Percentiles rank a stretch among this genome's conserved stretches.
Conservation (phyloP, 192 early-diverging fungal species). For the Chytriomyces sp. region DNA sequence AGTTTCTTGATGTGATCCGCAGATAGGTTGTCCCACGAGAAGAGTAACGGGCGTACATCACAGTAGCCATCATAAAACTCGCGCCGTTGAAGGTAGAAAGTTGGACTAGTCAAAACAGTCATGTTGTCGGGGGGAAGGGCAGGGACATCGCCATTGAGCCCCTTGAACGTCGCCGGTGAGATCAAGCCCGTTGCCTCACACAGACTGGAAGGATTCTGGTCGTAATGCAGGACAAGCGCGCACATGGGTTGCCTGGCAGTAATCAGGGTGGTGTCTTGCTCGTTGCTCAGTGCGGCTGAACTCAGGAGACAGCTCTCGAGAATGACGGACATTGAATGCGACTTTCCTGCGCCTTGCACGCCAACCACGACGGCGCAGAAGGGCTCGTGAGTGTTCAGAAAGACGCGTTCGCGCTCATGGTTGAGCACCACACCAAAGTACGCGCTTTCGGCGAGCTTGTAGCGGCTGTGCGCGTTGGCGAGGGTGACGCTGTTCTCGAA, state of each 20-base stretch:
- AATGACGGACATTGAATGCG: slow-evolving; percentile 31
- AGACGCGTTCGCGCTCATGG: slow-evolving; percentile 4
- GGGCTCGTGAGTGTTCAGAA: slow-evolving; percentile 36
- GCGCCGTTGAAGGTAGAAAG: slow-evolving; percentile 29
- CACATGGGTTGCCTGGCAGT: background rate
- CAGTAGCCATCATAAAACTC: slow-evolving; percentile 32
- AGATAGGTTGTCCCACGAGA: slow-evolving; percentile 32
- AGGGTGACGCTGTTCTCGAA: no score
- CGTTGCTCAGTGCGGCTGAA: no score
- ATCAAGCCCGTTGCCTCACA: slow-evolving; percentile 9
- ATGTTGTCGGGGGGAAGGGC: background rate
- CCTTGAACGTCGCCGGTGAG: background rate
- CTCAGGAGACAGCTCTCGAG: slow-evolving; percentile 35
- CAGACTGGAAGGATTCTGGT: background rate
- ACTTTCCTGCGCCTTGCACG: slow-evolving; percentile 41
- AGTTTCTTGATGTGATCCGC: slow-evolving; percentile 36
- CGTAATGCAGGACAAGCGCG: slow-evolving; percentile 8
- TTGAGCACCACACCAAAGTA: background rate
- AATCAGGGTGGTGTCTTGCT: background rate
- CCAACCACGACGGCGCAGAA: slow-evolving; percentile 36
- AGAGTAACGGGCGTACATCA: slow-evolving; percentile 33
- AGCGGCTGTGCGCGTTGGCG: background rate
- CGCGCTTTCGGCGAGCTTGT: background rate
- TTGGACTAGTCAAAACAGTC: slow-evolving; percentile 34
- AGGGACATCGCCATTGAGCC: background rate